These are phyloP conservation scores for Combretum micranthum DNA, from an alignment of 345 rosid species.

Conservation along the genomic window DNA sequence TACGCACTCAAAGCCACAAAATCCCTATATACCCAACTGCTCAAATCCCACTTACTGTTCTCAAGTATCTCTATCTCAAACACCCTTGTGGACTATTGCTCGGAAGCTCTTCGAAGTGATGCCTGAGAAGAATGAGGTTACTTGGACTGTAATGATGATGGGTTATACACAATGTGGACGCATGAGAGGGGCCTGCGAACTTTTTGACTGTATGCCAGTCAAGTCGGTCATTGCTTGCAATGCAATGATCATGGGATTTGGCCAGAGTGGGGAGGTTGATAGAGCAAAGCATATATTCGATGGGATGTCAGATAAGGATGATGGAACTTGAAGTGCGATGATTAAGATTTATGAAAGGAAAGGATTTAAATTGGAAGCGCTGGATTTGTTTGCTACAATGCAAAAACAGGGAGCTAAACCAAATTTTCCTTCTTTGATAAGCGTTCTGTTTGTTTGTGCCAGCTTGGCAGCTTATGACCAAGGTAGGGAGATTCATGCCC, in stretches of 20 bases:
- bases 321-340: slow-evolving; percentile 59
- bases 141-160: slow-evolving; percentile 70
- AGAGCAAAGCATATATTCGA: slow-evolving; percentile 54
- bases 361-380: slow-evolving; percentile 59
- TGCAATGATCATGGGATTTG: slow-evolving; percentile 66
- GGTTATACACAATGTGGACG: slow-evolving; percentile 66
- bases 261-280: slow-evolving; percentile 35
- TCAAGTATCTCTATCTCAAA: slow-evolving; percentile 31
- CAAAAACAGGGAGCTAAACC: slow-evolving; percentile 44
- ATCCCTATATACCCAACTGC: slow-evolving; percentile 36
- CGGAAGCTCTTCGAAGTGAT: slow-evolving; percentile 83
- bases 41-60: slow-evolving; percentile 22
- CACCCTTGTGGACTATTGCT: slow-evolving; percentile 50
- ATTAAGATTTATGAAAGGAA: slow-evolving; percentile 63
- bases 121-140: slow-evolving; percentile 69
- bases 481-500: slow-evolving; percentile 71
- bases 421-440: slow-evolving; percentile 55
- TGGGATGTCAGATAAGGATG: slow-evolving; percentile 49
- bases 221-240: slow-evolving; percentile 50
- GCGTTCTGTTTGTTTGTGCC: slow-evolving; percentile 58
- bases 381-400: slow-evolving; percentile 55
- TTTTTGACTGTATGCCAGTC: slow-evolving; percentile 57
- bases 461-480: slow-evolving; percentile 59
- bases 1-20: slow-evolving; percentile 26
- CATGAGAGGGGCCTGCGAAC: slow-evolving; percentile 50